Percentiles rank a stretch among this genome's conserved stretches.
Conservation (phyloP, 805 yeast species). For the Ogataea minuta region DNA sequence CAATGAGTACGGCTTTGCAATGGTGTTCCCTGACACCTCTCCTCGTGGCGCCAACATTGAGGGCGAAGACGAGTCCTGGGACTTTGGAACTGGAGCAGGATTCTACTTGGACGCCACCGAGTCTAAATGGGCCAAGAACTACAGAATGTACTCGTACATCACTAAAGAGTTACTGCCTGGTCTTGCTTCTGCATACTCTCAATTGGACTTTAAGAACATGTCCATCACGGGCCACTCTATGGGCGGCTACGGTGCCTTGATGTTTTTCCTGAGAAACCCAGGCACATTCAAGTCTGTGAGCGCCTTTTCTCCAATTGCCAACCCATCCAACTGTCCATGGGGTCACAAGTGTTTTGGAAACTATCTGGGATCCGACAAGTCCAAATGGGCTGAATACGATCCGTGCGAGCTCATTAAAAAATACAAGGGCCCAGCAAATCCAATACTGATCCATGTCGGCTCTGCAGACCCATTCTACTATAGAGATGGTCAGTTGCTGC, state of each 20-base stretch:
- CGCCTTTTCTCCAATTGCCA: conserved; percentile 88
- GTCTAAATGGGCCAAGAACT: conserved; percentile 68
- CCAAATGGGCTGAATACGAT: conserved; percentile 73
- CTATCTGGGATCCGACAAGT: conserved; percentile 64
- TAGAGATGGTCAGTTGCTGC: conserved; percentile 56
- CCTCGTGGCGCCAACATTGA: conserved; percentile 80
- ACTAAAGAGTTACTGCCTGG: conserved; percentile 64
- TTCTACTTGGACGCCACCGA: conserved; percentile 85
- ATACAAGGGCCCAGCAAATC: conserved; percentile 50
- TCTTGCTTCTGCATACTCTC: conserved; percentile 41
- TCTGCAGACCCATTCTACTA: conserved; percentile 69
- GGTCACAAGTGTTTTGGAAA: conserved; percentile 80
- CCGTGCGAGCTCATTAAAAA: conserved; percentile 71
- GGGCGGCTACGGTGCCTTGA: conserved; percentile 96
- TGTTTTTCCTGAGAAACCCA: conserved; percentile 63
- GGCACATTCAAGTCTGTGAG: conserved; percentile 73
- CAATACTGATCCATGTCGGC: conserved; percentile 84
- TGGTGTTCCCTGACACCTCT: conserved; percentile 95
- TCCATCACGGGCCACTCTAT: conserved; percentile 96
- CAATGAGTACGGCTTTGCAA: conserved; percentile 75
- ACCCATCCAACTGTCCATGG: conserved; percentile 81
- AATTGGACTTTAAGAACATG: conserved; percentile 61
- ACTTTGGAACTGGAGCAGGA: conserved; percentile 94
- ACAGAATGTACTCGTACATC: conserved; percentile 84
- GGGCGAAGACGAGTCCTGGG: conserved; percentile 73